Base-by-base conservation (phyloP, 768 basidiomycete species). In the Sporobolomyces roseus region DNA sequence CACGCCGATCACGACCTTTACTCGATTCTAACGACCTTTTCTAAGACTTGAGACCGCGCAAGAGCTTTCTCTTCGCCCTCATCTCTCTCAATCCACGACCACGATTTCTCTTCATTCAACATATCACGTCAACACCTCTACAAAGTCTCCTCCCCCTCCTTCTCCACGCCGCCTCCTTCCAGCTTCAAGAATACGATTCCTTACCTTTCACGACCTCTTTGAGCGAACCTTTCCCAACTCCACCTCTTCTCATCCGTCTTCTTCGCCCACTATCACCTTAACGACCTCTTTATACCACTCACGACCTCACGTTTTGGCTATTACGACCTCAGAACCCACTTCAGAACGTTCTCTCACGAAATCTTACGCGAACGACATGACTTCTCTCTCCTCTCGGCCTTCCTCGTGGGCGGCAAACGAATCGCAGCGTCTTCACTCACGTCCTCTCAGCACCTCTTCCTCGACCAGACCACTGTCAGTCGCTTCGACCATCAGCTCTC, bases 401-500 rank as follows among this genome's bases (percentile, higher is more conserved):
- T 41, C 19, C 54, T n/a, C n/a, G n/a, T n/a, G n/a, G n/a, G n/a
- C n/a, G n/a, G n/a, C n/a, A n/a, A n/a, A n/a, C n/a, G n/a, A n/a
- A n/a, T n/a, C n/a, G n/a, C n/a, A n/a, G n/a, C n/a, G n/a, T n/a
- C n/a, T n/a, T n/a, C n/a, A n/a, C n/a, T n/a, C n/a, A n/a, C n/a
- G n/a, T 19, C 33, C 52, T 9, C 30, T 53, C 52, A 53, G 52
- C 23, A 23, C 30, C 19, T 4, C 32, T 9, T 53, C 52, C 8
- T 25, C 41, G 12, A 10, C 23, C 43, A 12, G 66, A 8, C 66
- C 52, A 1, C 60, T 67, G 4, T 67, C 66, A 1, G 29, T 32
- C 45, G 33, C 19, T 5, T 66, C 65, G 4, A 53, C 50, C 33
- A 43, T 66, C 25, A 55, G 52, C 35, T 49, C 51, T 9, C 23